A percentile compares a stretch with the other conserved stretches of the same genome.
Evolutionary conservation across 768 basidiomycete species (phyloP).

Genomic region (Mycena vitilis): DNA sequence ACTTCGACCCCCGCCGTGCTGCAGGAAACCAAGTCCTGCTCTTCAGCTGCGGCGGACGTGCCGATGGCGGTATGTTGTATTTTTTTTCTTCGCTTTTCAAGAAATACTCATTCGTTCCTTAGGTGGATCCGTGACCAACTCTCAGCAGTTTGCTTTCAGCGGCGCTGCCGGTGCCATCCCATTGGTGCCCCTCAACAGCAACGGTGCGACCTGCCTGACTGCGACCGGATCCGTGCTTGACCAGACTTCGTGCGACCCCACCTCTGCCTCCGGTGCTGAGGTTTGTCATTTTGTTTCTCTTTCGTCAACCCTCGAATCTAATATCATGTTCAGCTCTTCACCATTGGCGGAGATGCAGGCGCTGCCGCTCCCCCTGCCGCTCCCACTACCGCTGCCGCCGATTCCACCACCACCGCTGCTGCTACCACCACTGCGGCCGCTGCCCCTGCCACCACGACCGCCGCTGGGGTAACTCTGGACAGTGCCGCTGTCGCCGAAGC

Average conservation of each 20-base stretch:
- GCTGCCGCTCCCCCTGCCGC: conserved; percentile 1
- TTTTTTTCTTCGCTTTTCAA: not conserved
- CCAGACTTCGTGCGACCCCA: conserved; percentile 3
- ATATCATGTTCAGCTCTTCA: not conserved
- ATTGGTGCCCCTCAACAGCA: not conserved
- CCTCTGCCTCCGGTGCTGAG: not conserved
- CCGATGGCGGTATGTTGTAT: conserved; percentile 33
- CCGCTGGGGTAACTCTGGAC: conserved; percentile 23
- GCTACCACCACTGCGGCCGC: not conserved
- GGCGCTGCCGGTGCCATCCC: not conserved
- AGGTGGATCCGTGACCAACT: conserved; percentile 36
- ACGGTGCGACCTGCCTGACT: not conserved
- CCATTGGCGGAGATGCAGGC: not conserved
- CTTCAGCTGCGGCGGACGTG: conserved; percentile 41
- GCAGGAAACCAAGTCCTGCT: conserved; percentile 39
- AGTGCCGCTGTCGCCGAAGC: conserved; percentile 36
- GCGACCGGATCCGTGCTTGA: conserved; percentile 21
- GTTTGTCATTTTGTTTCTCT: not conserved
- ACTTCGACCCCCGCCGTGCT: conserved; percentile 38
- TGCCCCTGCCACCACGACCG: not conserved
- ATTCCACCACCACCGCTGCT: conserved; percentile 1
- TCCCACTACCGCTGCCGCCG: not conserved
- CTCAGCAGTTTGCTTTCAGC: conserved; percentile 29
- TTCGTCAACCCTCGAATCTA: not conserved
- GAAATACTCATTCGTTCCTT: not conserved